Base-by-base conservation (phyloP, 768 basidiomycete genomes). In the Agrocybe praecox region DNA sequence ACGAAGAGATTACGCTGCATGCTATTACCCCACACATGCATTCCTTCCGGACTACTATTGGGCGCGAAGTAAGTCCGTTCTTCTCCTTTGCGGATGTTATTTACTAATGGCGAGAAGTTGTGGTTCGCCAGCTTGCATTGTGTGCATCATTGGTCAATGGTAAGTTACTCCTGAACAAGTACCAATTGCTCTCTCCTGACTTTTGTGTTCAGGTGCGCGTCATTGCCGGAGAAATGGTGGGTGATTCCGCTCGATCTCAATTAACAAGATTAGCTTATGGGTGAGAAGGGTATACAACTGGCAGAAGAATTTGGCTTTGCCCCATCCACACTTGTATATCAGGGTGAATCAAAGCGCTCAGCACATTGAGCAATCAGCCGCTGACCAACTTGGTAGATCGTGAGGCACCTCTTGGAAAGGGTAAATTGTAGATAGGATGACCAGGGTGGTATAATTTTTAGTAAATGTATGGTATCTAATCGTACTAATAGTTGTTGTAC, bases 101-200 rank as follows among this genome's bases (percentile, higher is more conserved):
- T 19, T 32, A 17, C 42, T 34, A 43, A 46, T 24, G 45, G 23
- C 49, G 34, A 45, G 29, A 50, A 93, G 91, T 73, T 94, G 17
- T 94, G 92, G 92, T 94, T 94, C 69, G 83, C 85, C n/a, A 85
- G 80, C 21, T 72, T 94, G 29, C 92, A 94, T 65, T 92, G 92
- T 43, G 88, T 94, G 22, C 92, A 94, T 71, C 92, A 94, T 67
- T 94, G 90, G 90, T 92, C 90, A 18, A 92, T 92, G 89, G 90
- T 90, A 67, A 62, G 81, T 63, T 23, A 19, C 24, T 18, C 22
- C 24, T 17, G 46, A 23, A 46, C 29, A 6, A 12, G n/a, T 36
- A 43, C 34, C 24, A 34, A 18, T 40, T 42, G 14, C 42, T 21
- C 10, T 42, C 46, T 24, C 51, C 49, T 26, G 60, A 36, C 49